Conservation (phyloP, 208 protist genomes). For the Phytomonas sp. region DNA sequence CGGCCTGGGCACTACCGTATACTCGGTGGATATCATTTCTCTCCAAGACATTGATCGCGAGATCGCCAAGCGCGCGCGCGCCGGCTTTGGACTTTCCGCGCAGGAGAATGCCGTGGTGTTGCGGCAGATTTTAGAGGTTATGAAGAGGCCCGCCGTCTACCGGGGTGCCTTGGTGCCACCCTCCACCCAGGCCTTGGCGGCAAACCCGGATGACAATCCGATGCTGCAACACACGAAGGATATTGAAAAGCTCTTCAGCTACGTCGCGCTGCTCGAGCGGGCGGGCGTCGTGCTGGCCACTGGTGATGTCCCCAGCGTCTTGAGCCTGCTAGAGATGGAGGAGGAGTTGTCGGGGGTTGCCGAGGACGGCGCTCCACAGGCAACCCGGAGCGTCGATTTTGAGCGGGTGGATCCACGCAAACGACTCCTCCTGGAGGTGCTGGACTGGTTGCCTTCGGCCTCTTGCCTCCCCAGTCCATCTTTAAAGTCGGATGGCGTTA, state of each 20-base stretch:
- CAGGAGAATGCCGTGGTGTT: slow-evolving; percentile 37
- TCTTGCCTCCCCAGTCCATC: slow-evolving; percentile 6
- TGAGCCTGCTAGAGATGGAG: slow-evolving; percentile 25
- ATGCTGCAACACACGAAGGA: slow-evolving; percentile 25
- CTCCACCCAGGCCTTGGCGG: not conserved
- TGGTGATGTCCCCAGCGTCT: slow-evolving; percentile 50
- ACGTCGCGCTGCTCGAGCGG: slow-evolving; percentile 49
- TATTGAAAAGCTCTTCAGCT: slow-evolving; percentile 37
- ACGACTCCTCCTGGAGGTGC: slow-evolving; percentile 53
- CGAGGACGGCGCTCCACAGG: not conserved
- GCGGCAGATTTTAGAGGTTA: slow-evolving; percentile 12
- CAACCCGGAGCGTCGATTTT: not conserved
- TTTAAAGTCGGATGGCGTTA: not conserved
- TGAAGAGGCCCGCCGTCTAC: not conserved
- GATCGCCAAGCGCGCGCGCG: slow-evolving; percentile 55
- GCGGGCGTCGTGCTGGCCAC: slow-evolving; percentile 29
- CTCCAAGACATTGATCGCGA: slow-evolving; percentile 47
- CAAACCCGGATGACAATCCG: not conserved
- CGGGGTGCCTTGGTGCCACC: not conserved
- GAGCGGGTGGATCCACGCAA: slow-evolving; percentile 22
- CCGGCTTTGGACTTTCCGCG: slow-evolving; percentile 62
- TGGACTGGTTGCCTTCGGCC: slow-evolving; percentile 52
- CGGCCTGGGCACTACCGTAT: slow-evolving; percentile 46
- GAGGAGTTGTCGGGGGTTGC: not conserved
- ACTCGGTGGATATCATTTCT: slow-evolving; percentile 32